Percentiles rank a stretch among this genome's conserved stretches.
Evolutionary conservation across 805 yeast genomes (phyloP).

Genomic region (Lipomyces kockii): DNA sequence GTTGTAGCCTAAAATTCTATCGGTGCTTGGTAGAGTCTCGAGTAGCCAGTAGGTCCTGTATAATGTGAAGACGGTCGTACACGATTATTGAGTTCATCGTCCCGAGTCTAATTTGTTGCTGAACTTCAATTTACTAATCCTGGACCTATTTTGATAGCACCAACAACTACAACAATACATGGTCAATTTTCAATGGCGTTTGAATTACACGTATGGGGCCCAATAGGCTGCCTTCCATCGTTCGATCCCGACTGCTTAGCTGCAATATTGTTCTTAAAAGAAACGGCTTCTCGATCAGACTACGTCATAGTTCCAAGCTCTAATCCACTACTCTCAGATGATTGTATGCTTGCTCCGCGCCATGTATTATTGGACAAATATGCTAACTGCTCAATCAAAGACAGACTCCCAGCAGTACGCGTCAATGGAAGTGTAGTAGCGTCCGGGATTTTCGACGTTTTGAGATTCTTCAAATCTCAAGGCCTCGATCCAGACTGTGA

Average conservation of each 20-base stretch:
- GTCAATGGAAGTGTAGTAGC: constrained; percentile 27
- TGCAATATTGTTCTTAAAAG: constrained; percentile 31
- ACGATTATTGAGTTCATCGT: too few species aligned
- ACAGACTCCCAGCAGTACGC: constrained; percentile 29
- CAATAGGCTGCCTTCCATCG: constrained; percentile 34
- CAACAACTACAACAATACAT: not conserved
- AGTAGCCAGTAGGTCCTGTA: too few species aligned
- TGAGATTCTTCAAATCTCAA: constrained; percentile 28
- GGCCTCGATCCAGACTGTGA: constrained; percentile 22
- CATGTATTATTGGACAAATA: not conserved
- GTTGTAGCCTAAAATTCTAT: too few species aligned
- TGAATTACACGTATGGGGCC: constrained; percentile 38
- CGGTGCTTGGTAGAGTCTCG: too few species aligned
- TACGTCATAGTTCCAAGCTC: constrained; percentile 27
- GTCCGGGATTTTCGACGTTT: constrained; percentile 32
- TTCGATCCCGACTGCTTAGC: constrained; percentile 39
- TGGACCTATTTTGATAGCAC: too few species aligned
- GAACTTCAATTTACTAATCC: not conserved
- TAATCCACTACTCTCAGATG: constrained; percentile 30
- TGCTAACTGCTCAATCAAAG: constrained; percentile 4
- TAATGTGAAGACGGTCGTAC: too few species aligned
- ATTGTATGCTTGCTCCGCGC: constrained; percentile 16
- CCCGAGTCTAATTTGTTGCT: not conserved
- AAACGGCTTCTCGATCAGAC: constrained; percentile 12
- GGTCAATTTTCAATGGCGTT: constrained; percentile 8